Evolutionary conservation across 2,329 filamentous ascomycete species (phyloP), one percentile per base, ranked within the genome.

Genomic region (Colletotrichum cereale): DNA sequence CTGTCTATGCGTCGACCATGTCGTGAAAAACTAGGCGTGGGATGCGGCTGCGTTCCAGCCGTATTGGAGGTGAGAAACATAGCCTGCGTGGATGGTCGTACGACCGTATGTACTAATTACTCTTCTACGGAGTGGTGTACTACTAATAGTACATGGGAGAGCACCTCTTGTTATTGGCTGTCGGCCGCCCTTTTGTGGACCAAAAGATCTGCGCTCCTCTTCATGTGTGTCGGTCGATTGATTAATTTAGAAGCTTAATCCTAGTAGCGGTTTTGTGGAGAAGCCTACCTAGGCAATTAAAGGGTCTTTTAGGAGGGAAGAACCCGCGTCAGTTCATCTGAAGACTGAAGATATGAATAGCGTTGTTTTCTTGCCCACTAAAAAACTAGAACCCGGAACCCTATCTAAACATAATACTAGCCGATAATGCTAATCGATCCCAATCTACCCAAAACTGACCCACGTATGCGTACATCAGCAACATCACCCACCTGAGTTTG

Each of bases 191-290:
- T 44, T 50, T 29, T 50, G 24, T 50, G 44, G 16, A 50, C n/a
- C 42, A 56, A 50, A n/a, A 29, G 44, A 62, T 62, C 58, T 36
- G 42, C 36, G 58, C 42, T 47, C 21, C 57, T 10, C 21, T 40
- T 31, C 58, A n/a, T n/a, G 47, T 61, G 67, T 62, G 38, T 66
- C 40, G 16, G 47, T 48, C 40, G 57, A 61, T 64, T 68, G 38
- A 60, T 42, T 67, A 62, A 57, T 67, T 58, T 67, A 67, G 64
- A 71, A 67, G 40, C 67, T 67, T 62, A 52, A 58, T 42, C 67
- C 63, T 57, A 40, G 56, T 36, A 29, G 38, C 50, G 16, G 4
- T 24, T 36, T 34, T 66, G 55, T 66, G 62, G 31, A 34, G 53
- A 55, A n/a, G 8, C 26, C 10, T n/a, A 31, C 14, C 7, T 24